Conservation (phyloP, 208 protist genomes). For the Leishmania braziliensis region DNA sequence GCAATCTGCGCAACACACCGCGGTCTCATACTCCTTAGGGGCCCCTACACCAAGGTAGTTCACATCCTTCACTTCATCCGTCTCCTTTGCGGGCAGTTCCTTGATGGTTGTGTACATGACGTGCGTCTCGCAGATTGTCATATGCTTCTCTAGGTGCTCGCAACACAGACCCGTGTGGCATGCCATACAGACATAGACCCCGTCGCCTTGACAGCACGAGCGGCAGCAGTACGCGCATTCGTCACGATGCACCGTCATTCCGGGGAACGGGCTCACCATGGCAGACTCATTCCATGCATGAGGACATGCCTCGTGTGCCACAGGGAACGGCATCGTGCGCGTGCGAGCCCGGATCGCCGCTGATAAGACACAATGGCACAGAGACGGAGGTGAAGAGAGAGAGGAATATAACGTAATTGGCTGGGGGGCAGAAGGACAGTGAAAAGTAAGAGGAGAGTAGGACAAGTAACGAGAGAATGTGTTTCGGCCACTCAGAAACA, state of each 20-base stretch:
- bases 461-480: neutral
- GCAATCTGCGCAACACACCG: constrained; percentile 66
- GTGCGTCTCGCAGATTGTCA: constrained; percentile 44
- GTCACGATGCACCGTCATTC: constrained; percentile 71
- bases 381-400: constrained; percentile 10
- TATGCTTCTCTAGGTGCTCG: constrained; percentile 80
- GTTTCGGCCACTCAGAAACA: neutral
- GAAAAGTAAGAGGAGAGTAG: neutral
- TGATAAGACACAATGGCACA: constrained; percentile 16
- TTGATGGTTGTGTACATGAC: constrained; percentile 76
- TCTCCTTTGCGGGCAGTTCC: constrained; percentile 60
- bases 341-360: neutral
- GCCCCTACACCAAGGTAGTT: constrained; percentile 68
- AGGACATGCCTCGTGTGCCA: constrained; percentile 43
- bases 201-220: constrained; percentile 55
- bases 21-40: constrained; percentile 70
- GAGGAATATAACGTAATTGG: constrained; percentile 9
- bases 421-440: neutral
- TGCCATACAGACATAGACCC: constrained; percentile 83
- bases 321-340: constrained; percentile 42
- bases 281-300: constrained; percentile 81
- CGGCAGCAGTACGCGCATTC: constrained; percentile 91
- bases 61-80: constrained; percentile 45
- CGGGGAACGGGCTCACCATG: constrained; percentile 35
- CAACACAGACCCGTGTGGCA: constrained; percentile 77